Conservation (phyloP, 805 yeast genomes). For the Zygotorulaspora florentina region DNA sequence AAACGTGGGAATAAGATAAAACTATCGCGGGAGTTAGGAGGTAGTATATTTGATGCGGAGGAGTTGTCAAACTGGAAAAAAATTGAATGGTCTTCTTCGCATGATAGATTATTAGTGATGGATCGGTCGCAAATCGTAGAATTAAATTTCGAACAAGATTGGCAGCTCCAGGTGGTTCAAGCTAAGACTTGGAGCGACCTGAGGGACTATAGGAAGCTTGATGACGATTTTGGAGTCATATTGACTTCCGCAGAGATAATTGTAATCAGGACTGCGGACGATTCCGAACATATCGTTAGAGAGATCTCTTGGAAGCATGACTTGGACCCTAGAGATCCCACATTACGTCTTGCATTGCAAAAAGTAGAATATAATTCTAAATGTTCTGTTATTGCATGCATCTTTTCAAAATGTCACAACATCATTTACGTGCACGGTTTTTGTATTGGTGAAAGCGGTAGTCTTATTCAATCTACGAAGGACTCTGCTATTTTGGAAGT, state of each 20-base stretch:
- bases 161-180: constrained; percentile 39
- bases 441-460: constrained; percentile 7
- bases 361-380: constrained; percentile 12
- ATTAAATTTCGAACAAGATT: constrained; percentile 31
- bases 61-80: constrained; percentile 57
- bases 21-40: constrained; percentile 15
- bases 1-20: constrained; percentile 6
- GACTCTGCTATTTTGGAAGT: constrained; percentile 17
- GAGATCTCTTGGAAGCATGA: constrained; percentile 71
- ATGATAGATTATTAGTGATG: constrained; percentile 33
- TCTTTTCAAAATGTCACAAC: constrained; percentile 21
- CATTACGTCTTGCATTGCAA: constrained; percentile 41
- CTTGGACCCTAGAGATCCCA: constrained; percentile 50
- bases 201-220: constrained; percentile 40
- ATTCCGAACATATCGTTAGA: constrained; percentile 38
- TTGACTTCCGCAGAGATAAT: constrained; percentile 66
- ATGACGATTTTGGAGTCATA: constrained; percentile 42
- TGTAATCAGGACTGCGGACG: constrained; percentile 40
- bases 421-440: constrained; percentile 23
- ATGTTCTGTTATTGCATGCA: constrained; percentile 13
- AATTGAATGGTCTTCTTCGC: constrained; percentile 42
- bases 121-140: constrained; percentile 43
- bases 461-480: constrained; percentile 16
- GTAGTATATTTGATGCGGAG: constrained; percentile 40
- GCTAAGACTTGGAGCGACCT: constrained; percentile 53